A percentile compares a stretch with the other conserved stretches of the same genome.
These are phyloP conservation scores for Ophiostoma pallidulum DNA, from an alignment of 2,329 filamentous ascomycete species.

Conservation along the genomic window DNA sequence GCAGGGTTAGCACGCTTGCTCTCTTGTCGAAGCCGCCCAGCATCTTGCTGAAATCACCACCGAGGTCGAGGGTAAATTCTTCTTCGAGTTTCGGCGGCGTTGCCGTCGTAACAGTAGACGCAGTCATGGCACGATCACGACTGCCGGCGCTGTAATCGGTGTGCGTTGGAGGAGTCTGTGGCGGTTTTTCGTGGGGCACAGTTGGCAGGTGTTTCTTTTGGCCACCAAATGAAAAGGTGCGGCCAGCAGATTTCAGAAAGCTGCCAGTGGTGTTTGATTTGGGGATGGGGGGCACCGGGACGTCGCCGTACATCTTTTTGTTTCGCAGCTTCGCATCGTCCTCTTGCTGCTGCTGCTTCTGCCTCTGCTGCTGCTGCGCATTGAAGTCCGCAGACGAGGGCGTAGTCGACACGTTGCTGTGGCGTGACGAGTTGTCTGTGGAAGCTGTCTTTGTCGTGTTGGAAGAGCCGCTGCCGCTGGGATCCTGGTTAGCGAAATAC, in stretches of 20 bases:
- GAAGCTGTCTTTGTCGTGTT: conserved; percentile 52
- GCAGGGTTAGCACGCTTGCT: conserved; percentile 39
- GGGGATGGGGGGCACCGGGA: conserved; percentile 31
- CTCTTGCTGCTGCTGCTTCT: conserved; percentile 6
- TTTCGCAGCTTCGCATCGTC: conserved; percentile 31
- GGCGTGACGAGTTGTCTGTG: conserved; percentile 51
- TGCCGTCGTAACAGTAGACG: conserved; percentile 44
- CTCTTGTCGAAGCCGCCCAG: conserved; percentile 49
- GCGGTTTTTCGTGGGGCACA: conserved; percentile 27
- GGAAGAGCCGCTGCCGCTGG: conserved; percentile 50
- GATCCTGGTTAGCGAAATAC: conserved; percentile 8
- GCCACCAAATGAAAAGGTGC: conserved; percentile 51
- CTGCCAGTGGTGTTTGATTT: conserved; percentile 39
- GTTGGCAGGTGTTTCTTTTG: conserved; percentile 39
- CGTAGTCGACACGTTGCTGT: conserved; percentile 53
- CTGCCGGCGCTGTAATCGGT: conserved; percentile 28
- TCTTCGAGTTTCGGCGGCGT: conserved; percentile 41
- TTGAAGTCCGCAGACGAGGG: conserved; percentile 45
- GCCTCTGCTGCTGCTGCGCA: conserved; percentile 18
- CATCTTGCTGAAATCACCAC: conserved; percentile 50
- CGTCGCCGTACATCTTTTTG: conserved; percentile 32
- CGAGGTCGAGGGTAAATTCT: conserved; percentile 41
- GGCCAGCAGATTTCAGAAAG: conserved; percentile 46
- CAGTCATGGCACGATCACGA: conserved; percentile 41
- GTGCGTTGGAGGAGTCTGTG: conserved; percentile 7